Evolutionary conservation across 2,329 filamentous ascomycete species (phyloP), one percentile per base, ranked within the genome.

Genomic region (Volutella citrinella): DNA sequence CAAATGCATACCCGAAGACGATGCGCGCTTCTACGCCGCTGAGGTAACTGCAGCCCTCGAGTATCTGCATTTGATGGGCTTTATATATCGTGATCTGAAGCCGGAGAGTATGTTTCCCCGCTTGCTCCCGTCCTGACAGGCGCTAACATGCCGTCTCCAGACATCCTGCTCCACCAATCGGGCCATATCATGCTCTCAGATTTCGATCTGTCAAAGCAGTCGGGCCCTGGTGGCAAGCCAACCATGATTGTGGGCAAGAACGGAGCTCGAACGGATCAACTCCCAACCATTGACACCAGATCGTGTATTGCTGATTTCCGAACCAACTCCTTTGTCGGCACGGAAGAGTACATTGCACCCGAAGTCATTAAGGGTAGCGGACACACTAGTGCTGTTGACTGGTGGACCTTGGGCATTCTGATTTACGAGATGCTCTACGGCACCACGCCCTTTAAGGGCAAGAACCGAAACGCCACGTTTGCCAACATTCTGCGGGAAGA

Each of bases 121-220:
- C 16, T 11, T 19, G 11, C 17, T 43, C 38, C 28, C 9, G 18
- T 22, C 21, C 18, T 15, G 14, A 6, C 13, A 5, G 5, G 5
- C 31, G 42, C 42, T 52, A 30, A 44, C 23, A 24, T 28, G 14
- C 19, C 20, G 23, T 12, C 15, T 3, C 29, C 27, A 96, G 90
- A 98, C 54, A 98, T 98, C 48, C 74, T 98, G 11, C 80, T 98
- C 15, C 93, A 98, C 61, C 93, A 98, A 63, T 97, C 93, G n/a
- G 93, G 93, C 12, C 93, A 98, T 64, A 98, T 98, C 53, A 98
- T 98, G 93, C 77, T 98, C 60, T 97, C 93, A 42, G 93, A 98
- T 68, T 98, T 98, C 64, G 93, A 98, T 64, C 68, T 98, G 43
- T 96, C 90, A 9, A 98, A 98, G 65, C 93, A 98, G 65, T 98